Evolutionary conservation across 208 protist species (phyloP).

Genomic region (Strigomonas oncopelti): DNA sequence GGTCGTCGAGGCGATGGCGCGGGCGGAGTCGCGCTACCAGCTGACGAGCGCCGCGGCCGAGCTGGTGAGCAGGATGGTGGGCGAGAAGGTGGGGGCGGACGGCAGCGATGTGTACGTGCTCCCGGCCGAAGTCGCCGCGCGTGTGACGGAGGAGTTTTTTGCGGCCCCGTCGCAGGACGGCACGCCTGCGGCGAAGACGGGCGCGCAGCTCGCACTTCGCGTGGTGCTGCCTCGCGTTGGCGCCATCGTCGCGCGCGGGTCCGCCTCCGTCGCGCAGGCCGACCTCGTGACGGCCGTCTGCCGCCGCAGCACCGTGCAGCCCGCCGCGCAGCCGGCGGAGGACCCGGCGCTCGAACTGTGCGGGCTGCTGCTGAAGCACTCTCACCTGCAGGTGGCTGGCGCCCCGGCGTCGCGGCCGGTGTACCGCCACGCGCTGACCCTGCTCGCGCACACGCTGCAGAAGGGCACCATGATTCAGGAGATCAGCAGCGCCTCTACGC

Average conservation of each 20-base stretch:
- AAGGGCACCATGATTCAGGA: constrained; percentile 16
- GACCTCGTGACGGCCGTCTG: constrained; percentile 63
- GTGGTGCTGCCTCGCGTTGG: constrained; percentile 21
- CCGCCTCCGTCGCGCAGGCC: constrained; percentile 22
- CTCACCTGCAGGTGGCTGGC: constrained; percentile 53
- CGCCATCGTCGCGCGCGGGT: constrained; percentile 6
- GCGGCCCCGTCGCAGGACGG: constrained; percentile 11
- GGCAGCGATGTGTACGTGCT: constrained; percentile 24
- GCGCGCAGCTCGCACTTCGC: constrained; percentile 20
- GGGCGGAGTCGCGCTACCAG: constrained; percentile 48
- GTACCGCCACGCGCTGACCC: constrained; percentile 60
- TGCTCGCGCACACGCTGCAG: constrained; percentile 52
- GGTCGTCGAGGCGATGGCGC: constrained; percentile 71
- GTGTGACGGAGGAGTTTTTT: constrained; percentile 46
- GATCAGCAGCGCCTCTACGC: constrained; percentile 16
- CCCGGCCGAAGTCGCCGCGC: constrained; percentile 26
- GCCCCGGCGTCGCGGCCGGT: constrained; percentile 33
- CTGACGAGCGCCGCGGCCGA: constrained; percentile 46
- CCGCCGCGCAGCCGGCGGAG: constrained; percentile 12
- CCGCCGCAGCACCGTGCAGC: constrained; percentile 21
- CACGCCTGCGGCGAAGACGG: constrained; percentile 6
- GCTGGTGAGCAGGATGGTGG: constrained; percentile 47
- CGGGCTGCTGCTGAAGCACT: constrained; percentile 49
- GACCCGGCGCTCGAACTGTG: constrained; percentile 48
- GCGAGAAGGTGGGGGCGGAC: constrained; percentile 4